Base-by-base conservation (phyloP, 2,329 filamentous ascomycete genomes). In the Colletotrichum endophyticum region DNA sequence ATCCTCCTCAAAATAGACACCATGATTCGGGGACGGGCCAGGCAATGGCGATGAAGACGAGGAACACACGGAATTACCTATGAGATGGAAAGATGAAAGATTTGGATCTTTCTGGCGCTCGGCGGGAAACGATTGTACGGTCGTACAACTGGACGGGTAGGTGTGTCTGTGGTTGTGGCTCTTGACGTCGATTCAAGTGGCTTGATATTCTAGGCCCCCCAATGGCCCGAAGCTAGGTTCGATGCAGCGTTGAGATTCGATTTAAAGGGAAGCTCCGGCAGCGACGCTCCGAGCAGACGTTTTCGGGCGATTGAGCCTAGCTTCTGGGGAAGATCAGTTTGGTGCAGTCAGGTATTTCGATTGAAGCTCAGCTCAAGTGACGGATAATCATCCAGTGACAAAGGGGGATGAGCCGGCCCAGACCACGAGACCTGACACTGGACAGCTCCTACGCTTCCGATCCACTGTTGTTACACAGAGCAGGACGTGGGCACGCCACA, bases 141-240 rank as follows among this genome's bases (percentile, higher is more conserved):
- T 53, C 36, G 59, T 49, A 66, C 30, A 28, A 30, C 19, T 66
- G 49, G 59, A 62, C 25, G 70, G 49, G 66, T 22, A 36, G 44
- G 44, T 67, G 39, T 25, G 39, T 27, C 22, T 25, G 44, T 30
- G 56, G 16, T n/a, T 73, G 69, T 73, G 62, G 39, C 70, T 68
- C 73, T 67, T n/a, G 57, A 73, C 34, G 16, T 63, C 70, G 63
- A 73, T 66, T 67, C 49, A 44, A 36, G 63, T 68, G 56, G 73
- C 73, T 75, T 73, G 73, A 53, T 63, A 62, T 68, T 62, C 34
- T 25, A 63, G 49, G 22, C 19, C 63, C 27, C 19, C 12, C 68
- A 28, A 34, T 57, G 68, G 59, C 44, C 32, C 25, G n/a, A 12
- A 44, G 62, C 62, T 53, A 73, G 62, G 53, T 67, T 62, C 36